Conservation (phyloP, 2,329 filamentous ascomycete species). For the Xylaria arbuscula region DNA sequence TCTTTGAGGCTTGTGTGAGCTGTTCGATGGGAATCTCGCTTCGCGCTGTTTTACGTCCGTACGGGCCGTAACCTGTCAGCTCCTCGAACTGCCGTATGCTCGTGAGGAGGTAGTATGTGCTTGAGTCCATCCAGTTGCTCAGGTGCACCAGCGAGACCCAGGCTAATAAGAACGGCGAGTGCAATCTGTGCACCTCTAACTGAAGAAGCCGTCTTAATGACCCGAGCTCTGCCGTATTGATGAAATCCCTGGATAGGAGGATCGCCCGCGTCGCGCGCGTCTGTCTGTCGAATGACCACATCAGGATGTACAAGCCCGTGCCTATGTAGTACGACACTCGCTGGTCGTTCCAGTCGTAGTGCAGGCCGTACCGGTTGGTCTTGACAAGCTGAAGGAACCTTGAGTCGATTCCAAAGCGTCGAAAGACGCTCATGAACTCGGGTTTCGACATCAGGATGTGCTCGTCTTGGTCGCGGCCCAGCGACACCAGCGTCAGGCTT, state of each 20-base stretch:
- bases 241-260: constrained; percentile 25
- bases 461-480: constrained; percentile 28
- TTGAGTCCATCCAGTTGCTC: constrained; percentile 34
- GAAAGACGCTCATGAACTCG: constrained; percentile 25
- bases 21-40: constrained; percentile 20
- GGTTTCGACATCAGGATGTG: constrained; percentile 23
- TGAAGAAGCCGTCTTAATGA: constrained; percentile 22
- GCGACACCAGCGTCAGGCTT: constrained; percentile 26
- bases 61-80: constrained; percentile 30
- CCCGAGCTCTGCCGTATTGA: constrained; percentile 19
- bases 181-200: constrained; percentile 13
- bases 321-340: constrained; percentile 34
- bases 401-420: constrained; percentile 25
- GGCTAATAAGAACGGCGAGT: constrained; percentile 33
- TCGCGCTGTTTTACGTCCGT: constrained; percentile 10
- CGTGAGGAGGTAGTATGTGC: constrained; percentile 32
- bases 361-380: constrained; percentile 32
- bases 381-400: constrained; percentile 30
- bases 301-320: constrained; percentile 33
- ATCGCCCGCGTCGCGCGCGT: constrained; percentile 31
- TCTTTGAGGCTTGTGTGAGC: constrained; percentile 30
- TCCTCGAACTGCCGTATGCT: constrained; percentile 30
- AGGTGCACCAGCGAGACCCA: constrained; percentile 32
- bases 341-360: constrained; percentile 28
- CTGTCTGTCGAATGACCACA: constrained; percentile 32